These are phyloP conservation scores for Saccharomycopsis hybrid DNA, from an alignment of 1,139 yeast species.

Conservation along the genomic window DNA sequence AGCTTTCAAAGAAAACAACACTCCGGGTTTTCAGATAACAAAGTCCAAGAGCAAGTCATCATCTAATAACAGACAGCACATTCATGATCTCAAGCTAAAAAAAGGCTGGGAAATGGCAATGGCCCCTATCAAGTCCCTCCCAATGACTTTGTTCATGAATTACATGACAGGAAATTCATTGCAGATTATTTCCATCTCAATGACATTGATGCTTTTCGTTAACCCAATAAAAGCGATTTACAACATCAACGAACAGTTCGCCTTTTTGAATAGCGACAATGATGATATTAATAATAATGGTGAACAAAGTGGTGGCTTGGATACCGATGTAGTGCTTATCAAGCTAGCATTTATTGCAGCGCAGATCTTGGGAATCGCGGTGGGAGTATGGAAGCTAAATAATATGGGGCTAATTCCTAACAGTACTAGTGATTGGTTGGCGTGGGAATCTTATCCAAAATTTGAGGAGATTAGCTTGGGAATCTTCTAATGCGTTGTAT, in stretches of 20 bases:
- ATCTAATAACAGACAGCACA: conserved; percentile 15
- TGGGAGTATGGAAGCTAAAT: conserved; percentile 82
- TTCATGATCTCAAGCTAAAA: conserved; percentile 42
- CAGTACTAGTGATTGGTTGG: conserved; percentile 83
- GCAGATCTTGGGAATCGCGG: conserved; percentile 57
- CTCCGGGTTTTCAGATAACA: neutral
- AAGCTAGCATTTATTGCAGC: conserved; percentile 48
- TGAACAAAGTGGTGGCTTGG: conserved; percentile 10
- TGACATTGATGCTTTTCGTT: conserved; percentile 78
- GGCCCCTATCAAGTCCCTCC: conserved; percentile 78
- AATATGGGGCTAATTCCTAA: conserved; percentile 90
- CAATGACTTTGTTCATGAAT: conserved; percentile 86
- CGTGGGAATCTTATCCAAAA: conserved; percentile 53
- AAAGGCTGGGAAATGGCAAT: conserved; percentile 87
- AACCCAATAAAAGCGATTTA: conserved; percentile 72
- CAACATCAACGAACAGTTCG: conserved; percentile 43
- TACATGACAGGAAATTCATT: conserved; percentile 91
- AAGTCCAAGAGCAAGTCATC: neutral
- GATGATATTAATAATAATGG: conserved; percentile 23
- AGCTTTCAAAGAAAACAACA: conserved; percentile 1
- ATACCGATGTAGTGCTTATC: conserved; percentile 40
- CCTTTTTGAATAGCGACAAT: too few species aligned
- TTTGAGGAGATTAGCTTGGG: conserved; percentile 13
- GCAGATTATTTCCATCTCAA: conserved; percentile 85
- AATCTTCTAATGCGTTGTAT: too few species aligned